Percentiles rank a stretch among this genome's conserved stretches.
Evolutionary conservation across 176 grass and related monocot species (phyloP).

Genomic region (Thinopyrum elongatum): DNA sequence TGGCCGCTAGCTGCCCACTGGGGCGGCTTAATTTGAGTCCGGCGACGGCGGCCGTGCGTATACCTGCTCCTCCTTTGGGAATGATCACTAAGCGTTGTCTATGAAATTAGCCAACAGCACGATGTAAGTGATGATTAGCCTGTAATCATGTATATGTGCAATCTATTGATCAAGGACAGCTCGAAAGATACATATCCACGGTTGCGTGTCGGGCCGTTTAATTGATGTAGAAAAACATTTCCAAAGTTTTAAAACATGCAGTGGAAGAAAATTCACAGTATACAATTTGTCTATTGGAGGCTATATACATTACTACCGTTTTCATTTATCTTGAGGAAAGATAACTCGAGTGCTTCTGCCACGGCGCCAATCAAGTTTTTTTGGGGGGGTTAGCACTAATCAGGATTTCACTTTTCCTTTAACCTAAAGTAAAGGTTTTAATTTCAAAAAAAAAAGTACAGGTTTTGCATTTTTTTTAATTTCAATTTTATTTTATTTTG

Average conservation of each 20-base stretch:
- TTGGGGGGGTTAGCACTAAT: no score
- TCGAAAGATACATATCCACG: not conserved
- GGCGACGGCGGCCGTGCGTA: not conserved
- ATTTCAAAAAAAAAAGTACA: no score
- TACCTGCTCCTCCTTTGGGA: not conserved
- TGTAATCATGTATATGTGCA: not conserved
- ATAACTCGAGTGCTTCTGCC: no score
- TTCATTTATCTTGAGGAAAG: no score
- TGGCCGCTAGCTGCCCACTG: not conserved
- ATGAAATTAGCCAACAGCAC: not conserved
- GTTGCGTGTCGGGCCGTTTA: not conserved
- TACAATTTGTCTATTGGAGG: not conserved
- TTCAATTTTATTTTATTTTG: no score
- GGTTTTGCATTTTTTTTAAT: no score
- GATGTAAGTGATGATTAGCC: not conserved
- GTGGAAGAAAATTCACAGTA: not conserved
- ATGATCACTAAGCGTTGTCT: not conserved
- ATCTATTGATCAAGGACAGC: not conserved
- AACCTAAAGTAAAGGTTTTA: no score
- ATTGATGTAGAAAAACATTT: not conserved
- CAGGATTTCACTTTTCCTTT: no score
- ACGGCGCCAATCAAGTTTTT: no score
- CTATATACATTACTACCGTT: no score
- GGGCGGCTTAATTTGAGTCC: not conserved
- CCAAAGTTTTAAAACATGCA: not conserved